Evolutionary conservation across 179 eudicot species (phyloP), one percentile per base, ranked within the genome.

Genomic region (Nepenthes alata): DNA sequence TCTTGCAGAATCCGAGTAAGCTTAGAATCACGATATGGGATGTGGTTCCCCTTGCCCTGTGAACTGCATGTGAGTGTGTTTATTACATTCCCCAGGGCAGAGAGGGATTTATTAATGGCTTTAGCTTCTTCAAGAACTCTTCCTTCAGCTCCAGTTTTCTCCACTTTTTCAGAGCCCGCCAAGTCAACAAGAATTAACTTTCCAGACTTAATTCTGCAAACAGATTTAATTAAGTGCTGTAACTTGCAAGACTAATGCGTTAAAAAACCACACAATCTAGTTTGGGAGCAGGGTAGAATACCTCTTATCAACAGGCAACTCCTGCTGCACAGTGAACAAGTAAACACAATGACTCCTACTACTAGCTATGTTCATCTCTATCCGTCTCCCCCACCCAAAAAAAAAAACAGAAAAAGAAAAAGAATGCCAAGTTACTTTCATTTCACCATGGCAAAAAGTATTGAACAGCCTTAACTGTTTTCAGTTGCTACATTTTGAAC

Each of bases 101-200:
- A 82, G 55, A 88, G 78, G 57, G 97, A 91, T 73, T 84, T 88
- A 74, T 88, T 91, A 61, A 91, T 91, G 56, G 89, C 82, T 78
- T 88, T 91, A 47, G 97, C 97, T 77, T 91, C 97, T 72, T 88
- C 97, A 64, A 91, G 78, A 74, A 84, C 81, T 77, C 64, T 84
- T 57, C 97, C 95, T 73, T 88, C 96, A 47, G 97, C 96, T 47
- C 96, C 89, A 7, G 97, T 91, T 70, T 82, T 88, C 67, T 90
- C 91, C 55, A 78, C 86, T 74, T 91, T 91, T 74, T 91, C 97
- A 65, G 97, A 91, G 55, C 97, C 97, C 15, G 97, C 96, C 77
- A 88, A 74, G 80, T 88, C 96, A 64, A 88, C 94, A 47, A 91
- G 96, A 63, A 91, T 71, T 64, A 91, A 47, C 69, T 91, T 91